Evolutionary conservation across 352 stramenopile genomes (phyloP).

Genomic region (Thraustotheca clavata): DNA sequence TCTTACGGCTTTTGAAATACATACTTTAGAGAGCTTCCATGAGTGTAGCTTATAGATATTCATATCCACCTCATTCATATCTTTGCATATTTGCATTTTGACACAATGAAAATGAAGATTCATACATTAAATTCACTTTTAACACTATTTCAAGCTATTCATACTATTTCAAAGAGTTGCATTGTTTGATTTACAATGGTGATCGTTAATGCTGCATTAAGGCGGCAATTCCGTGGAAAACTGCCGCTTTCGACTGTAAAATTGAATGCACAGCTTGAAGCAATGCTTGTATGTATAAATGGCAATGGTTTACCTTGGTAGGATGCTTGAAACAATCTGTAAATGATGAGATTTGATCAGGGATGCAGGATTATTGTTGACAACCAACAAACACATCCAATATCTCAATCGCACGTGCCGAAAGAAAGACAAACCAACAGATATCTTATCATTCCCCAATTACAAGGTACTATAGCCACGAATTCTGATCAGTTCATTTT

Average conservation of each 20-base stretch:
- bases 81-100: no score
- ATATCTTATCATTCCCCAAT: constrained; percentile 76
- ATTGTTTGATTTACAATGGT: constrained; percentile 57
- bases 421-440: constrained; percentile 69
- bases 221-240: constrained; percentile 27
- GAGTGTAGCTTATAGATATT: no score
- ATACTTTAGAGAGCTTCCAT: no score
- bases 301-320: constrained; percentile 37
- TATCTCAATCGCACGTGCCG: constrained; percentile 61
- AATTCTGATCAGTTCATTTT: not conserved
- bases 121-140: no score
- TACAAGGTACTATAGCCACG: constrained; percentile 40
- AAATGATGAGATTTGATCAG: constrained; percentile 21
- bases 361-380: constrained; percentile 75
- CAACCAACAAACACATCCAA: constrained; percentile 63
- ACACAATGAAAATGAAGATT: no score
- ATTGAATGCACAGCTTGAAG: constrained; percentile 51
- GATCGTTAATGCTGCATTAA: constrained; percentile 25
- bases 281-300: constrained; percentile 53
- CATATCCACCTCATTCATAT: no score
- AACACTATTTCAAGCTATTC: no score
- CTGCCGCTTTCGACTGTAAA: constrained; percentile 33
- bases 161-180: no score
- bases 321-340: not conserved
- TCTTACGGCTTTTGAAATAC: no score